Conservation (phyloP, 1,139 yeast genomes). For the Eremothecium sinecaudum region DNA sequence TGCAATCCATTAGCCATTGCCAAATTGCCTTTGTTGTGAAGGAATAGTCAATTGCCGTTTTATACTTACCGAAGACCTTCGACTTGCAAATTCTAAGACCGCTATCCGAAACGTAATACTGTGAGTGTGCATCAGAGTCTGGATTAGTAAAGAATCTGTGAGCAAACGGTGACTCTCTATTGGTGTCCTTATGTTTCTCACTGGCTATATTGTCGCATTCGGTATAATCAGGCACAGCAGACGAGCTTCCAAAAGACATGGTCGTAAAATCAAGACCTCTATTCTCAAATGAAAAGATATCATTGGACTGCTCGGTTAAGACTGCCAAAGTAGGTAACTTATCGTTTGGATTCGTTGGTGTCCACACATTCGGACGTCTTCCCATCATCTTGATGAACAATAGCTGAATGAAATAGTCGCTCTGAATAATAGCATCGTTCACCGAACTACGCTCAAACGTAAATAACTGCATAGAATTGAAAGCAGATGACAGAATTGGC, state of each 20-base stretch:
- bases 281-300: constrained; percentile 24
- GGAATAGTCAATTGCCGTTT: constrained; percentile 35
- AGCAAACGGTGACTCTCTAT: constrained; percentile 52
- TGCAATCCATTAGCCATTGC: constrained; percentile 89
- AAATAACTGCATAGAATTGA: constrained; percentile 67
- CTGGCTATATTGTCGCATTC: neutral
- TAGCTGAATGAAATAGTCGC: constrained; percentile 55
- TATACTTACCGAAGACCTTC: constrained; percentile 30
- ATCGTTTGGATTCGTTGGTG: constrained; percentile 42
- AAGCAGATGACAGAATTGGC: constrained; percentile 40
- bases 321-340: constrained; percentile 31
- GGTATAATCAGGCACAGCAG: constrained; percentile 11
- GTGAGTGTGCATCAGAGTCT: constrained; percentile 71
- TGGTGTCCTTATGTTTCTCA: constrained; percentile 8
- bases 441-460: constrained; percentile 55
- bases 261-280: constrained; percentile 11
- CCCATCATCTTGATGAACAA: constrained; percentile 63
- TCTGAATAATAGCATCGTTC: constrained; percentile 54
- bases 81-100: constrained; percentile 56
- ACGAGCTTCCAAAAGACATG: constrained; percentile 10
- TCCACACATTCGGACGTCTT: constrained; percentile 58
- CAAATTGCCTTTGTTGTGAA: constrained; percentile 69
- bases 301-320: constrained; percentile 28
- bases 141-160: constrained; percentile 82
- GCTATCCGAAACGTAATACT: constrained; percentile 59